Evolutionary conservation across 306 rosid species (phyloP).

Genomic region (Alnus rubra): DNA sequence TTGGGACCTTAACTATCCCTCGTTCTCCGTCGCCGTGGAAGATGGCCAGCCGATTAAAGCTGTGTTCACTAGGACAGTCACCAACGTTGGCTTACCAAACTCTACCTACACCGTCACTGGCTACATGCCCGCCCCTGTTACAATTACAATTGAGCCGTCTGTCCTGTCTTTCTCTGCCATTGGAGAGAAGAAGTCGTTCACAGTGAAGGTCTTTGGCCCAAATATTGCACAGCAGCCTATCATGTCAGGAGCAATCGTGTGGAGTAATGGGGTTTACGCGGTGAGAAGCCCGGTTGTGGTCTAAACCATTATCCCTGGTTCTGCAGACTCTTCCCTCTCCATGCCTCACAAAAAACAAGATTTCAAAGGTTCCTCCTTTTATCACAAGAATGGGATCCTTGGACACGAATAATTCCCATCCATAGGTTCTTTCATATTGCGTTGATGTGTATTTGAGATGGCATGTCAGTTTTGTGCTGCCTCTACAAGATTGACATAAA

Average conservation of each 20-base stretch:
- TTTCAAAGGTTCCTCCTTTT: constrained; percentile 20
- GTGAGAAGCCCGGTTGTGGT: constrained; percentile 36
- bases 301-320: constrained; percentile 31
- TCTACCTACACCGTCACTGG: too few species aligned
- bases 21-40: constrained; percentile 28
- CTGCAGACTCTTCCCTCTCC: background rate
- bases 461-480: too few species aligned
- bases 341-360: constrained; percentile 4
- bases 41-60: constrained; percentile 25
- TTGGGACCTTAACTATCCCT: constrained; percentile 43
- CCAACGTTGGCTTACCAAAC: constrained; percentile 36
- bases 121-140: too few species aligned
- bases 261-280: constrained; percentile 13
- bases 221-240: constrained; percentile 20
- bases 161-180: constrained; percentile 16
- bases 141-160: too few species aligned
- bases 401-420: background rate
- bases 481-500: background rate
- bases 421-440: background rate
- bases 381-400: constrained; percentile 14
- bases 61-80: constrained; percentile 24
- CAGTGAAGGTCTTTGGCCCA: constrained; percentile 20
- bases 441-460: too few species aligned
- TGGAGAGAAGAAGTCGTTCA: constrained; percentile 23
- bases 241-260: constrained; percentile 6